These are phyloP conservation scores for Suillus weaverae DNA, from an alignment of 768 basidiomycete genomes.

Conservation along the genomic window DNA sequence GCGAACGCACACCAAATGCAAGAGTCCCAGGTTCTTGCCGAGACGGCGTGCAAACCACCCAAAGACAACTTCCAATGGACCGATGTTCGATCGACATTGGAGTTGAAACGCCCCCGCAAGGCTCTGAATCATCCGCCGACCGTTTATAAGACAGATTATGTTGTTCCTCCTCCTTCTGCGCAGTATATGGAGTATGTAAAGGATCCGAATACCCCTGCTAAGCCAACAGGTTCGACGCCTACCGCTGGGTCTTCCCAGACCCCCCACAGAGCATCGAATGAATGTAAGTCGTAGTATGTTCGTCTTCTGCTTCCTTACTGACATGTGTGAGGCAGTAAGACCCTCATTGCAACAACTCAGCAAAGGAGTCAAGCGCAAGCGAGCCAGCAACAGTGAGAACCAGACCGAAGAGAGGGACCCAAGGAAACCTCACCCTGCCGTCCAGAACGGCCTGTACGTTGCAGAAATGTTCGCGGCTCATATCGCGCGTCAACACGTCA, in stretches of 20 bases:
- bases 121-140: not conserved
- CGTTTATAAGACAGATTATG: not conserved
- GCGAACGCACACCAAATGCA: no score
- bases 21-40: no score
- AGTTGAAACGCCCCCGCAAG: not conserved
- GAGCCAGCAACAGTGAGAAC: not conserved
- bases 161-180: not conserved
- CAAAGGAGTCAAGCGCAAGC: no score
- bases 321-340: no score
- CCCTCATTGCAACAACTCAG: no score
- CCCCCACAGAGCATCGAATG: not conserved
- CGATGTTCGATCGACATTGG: constrained; percentile 1
- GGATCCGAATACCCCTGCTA: no score
- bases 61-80: not conserved
- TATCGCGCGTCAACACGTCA: not conserved
- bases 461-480: constrained; percentile 8
- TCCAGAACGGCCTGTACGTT: constrained; percentile 6
- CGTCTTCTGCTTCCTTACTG: no score
- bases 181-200: not conserved
- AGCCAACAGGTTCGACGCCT: not conserved
- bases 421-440: not conserved
- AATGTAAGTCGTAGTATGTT: no score
- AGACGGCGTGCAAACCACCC: not conserved
- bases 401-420: not conserved
- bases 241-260: not conserved